Percentiles rank a stretch among this genome's conserved stretches.
Evolutionary conservation across 139 green algal species (phyloP).

Genomic region (Pycnococcus provasolii): DNA sequence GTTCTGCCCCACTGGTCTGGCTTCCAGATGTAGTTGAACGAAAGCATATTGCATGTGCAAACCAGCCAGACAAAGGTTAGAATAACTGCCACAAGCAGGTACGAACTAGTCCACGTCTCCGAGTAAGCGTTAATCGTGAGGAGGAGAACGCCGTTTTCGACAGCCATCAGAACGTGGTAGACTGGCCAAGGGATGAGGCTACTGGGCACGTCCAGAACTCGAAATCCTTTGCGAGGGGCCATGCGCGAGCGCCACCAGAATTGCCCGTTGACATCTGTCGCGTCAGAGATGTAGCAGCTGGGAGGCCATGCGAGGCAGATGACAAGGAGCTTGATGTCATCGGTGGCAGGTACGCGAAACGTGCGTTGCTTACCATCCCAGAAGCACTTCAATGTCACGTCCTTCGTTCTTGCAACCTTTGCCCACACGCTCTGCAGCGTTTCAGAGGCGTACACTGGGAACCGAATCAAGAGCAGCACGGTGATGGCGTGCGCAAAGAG

Average conservation of each 20-base stretch:
- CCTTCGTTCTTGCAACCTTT: slow-evolving; percentile 7
- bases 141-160: too few species aligned
- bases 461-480: slow-evolving; percentile 15
- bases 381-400: not conserved
- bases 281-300: slow-evolving; percentile 29
- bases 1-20: too few species aligned
- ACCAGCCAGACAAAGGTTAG: too few species aligned
- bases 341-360: slow-evolving; percentile 15
- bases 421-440: slow-evolving; percentile 16
- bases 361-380: not conserved
- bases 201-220: too few species aligned
- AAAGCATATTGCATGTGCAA: too few species aligned
- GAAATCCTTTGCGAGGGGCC: slow-evolving; percentile 11
- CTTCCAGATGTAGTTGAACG: too few species aligned
- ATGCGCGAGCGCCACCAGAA: slow-evolving; percentile 37
- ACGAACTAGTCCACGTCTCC: too few species aligned
- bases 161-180: too few species aligned
- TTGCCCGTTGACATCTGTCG: slow-evolving; percentile 26
- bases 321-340: slow-evolving; percentile 28
- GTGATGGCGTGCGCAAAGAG: slow-evolving; percentile 24
- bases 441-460: not conserved
- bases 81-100: too few species aligned
- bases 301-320: slow-evolving; percentile 30
- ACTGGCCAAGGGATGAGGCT: too few species aligned
- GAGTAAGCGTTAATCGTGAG: too few species aligned